phyloP scores from a whole-genome alignment of 306 rosid genomes.

The Purshia tridentata region DNA sequence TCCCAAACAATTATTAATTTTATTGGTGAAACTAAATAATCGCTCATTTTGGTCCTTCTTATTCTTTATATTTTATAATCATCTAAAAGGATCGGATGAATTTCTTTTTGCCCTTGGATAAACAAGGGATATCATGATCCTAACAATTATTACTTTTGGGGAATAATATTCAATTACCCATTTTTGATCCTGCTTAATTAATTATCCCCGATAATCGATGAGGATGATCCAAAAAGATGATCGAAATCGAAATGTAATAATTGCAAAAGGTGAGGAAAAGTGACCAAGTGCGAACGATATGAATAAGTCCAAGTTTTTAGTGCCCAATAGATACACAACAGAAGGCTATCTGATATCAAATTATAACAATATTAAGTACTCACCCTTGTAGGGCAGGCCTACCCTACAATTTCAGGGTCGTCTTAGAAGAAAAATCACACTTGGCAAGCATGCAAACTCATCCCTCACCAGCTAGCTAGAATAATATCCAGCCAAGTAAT shows the following conservation, averaged over 20 bases:
- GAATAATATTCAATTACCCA: neutral
- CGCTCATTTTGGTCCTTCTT: too few relatives aligned
- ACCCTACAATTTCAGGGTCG: too few relatives aligned
- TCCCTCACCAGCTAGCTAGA: too few relatives aligned
- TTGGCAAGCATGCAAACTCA: conserved; percentile 28
- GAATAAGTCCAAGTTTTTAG: conserved; percentile 12
- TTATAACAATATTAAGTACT: too few relatives aligned
- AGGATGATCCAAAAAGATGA: neutral
- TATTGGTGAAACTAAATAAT: too few relatives aligned
- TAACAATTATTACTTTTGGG: neutral
- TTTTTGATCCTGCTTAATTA: too few relatives aligned
- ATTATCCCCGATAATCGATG: too few relatives aligned
- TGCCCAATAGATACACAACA: neutral
- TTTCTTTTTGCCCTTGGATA: too few relatives aligned
- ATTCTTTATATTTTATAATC: too few relatives aligned
- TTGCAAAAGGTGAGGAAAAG: neutral
- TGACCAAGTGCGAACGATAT: neutral
- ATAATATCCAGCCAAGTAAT: neutral
- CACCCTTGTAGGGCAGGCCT: too few relatives aligned
- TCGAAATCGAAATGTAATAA: neutral
- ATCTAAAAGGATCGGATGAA: too few relatives aligned
- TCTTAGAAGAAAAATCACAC: conserved; percentile 17
- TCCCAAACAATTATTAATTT: too few relatives aligned
- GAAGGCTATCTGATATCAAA: neutral
- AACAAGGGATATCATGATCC: neutral